A percentile compares a stretch with the other conserved stretches of the same genome.
Conservation (phyloP, 495 filamentous ascomycete genomes). For the Penicillium odoratum region DNA sequence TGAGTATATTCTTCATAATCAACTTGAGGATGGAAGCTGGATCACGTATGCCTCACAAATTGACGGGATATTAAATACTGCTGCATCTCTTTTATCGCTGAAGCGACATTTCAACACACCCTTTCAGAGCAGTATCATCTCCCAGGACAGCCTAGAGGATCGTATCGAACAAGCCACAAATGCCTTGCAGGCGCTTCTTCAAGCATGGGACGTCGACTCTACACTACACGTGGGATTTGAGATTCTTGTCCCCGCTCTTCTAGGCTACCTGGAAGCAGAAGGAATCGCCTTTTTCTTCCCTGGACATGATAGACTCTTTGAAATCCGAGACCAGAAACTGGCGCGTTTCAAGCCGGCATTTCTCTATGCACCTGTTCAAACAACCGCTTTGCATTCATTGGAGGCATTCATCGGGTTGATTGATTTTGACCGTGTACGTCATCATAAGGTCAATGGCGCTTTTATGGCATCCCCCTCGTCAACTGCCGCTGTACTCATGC, state of each 20-base stretch:
- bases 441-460: constrained; percentile 44
- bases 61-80: constrained; percentile 28
- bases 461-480: constrained; percentile 52
- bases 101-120: constrained; percentile 7
- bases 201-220: not conserved
- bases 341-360: constrained; percentile 22
- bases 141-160: not conserved
- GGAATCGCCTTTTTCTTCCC: not conserved
- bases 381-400: constrained; percentile 44
- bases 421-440: constrained; percentile 43
- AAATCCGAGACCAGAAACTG: constrained; percentile 24
- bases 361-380: constrained; percentile 31
- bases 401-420: constrained; percentile 48
- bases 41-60: constrained; percentile 10
- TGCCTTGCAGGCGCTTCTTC: not conserved
- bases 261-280: not conserved
- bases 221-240: constrained; percentile 2
- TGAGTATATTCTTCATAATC: constrained; percentile 15
- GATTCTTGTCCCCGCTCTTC: constrained; percentile 1
- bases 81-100: constrained; percentile 24
- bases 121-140: not conserved
- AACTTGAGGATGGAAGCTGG: constrained; percentile 24
- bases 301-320: not conserved
- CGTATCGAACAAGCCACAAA: not conserved
- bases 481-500: constrained; percentile 48